These are phyloP conservation scores for Nematocida ironsii DNA, from an alignment of 371 early-diverging fungal genomes.

Conservation along the genomic window DNA sequence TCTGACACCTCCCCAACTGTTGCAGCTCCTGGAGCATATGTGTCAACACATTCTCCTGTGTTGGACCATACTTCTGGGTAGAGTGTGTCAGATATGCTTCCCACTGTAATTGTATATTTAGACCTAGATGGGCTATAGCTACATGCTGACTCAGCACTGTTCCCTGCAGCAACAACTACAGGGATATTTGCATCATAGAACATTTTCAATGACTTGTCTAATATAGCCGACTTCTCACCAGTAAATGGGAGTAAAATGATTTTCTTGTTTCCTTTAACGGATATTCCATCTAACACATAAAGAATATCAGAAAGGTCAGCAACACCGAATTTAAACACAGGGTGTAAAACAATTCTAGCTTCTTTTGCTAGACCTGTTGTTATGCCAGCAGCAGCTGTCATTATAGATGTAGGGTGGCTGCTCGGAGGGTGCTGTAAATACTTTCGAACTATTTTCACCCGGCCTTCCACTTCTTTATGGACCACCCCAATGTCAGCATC, in stretches of 20 bases:
- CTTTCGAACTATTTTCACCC: conserved; percentile 32
- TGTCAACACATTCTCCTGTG: conserved; percentile 15
- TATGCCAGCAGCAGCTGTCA: conserved; percentile 50
- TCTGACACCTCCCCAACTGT: conserved; percentile 27
- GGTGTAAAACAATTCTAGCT: conserved; percentile 55
- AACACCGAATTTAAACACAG: conserved; percentile 55
- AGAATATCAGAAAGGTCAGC: conserved; percentile 64
- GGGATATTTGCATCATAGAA: conserved; percentile 55
- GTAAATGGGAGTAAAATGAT: conserved; percentile 64
- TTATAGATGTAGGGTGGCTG: conserved; percentile 47
- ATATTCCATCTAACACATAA: conserved; percentile 55
- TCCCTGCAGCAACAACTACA: conserved; percentile 66
- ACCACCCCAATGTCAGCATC: conserved; percentile 58
- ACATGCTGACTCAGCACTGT: conserved; percentile 61
- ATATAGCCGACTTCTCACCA: conserved; percentile 58
- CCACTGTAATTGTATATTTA: conserved; percentile 60
- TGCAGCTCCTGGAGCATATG: conserved; percentile 14
- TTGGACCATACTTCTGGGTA: conserved; percentile 36
- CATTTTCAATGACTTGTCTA: conserved; percentile 50
- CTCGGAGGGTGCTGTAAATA: not conserved
- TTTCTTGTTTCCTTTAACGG: not conserved
- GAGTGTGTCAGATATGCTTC: conserved; percentile 36
- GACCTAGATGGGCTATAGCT: conserved; percentile 66
- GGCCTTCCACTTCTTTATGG: conserved; percentile 35
- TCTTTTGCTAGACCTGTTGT: conserved; percentile 64